phyloP scores from a whole-genome alignment of 176 grass and related monocot genomes.

The Oryza nivara region DNA sequence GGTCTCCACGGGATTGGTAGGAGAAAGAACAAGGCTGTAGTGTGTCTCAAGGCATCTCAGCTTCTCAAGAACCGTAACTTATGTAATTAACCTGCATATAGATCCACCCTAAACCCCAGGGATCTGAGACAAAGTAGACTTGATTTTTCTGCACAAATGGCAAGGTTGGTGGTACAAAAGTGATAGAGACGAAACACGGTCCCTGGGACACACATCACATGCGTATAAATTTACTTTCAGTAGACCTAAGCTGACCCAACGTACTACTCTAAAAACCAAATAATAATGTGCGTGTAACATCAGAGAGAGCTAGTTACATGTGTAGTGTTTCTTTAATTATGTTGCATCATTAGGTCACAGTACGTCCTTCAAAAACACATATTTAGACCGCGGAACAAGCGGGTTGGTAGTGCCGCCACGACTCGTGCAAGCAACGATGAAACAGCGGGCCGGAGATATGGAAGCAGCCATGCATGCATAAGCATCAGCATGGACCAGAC shows the following conservation, averaged over 20 bases:
- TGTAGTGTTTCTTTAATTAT: background rate
- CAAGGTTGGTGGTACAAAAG: conserved; percentile 41
- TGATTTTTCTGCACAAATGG: conserved; percentile 40
- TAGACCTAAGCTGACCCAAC: conserved; percentile 38
- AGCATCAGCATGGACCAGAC: background rate
- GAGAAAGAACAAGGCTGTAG: conserved; percentile 54
- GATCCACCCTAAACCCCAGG: conserved; percentile 33
- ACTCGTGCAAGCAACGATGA: background rate
- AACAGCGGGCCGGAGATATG: background rate
- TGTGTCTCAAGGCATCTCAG: conserved; percentile 52
- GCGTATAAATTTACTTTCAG: background rate
- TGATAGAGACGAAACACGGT: background rate
- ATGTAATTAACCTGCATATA: conserved; percentile 27
- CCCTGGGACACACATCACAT: background rate
- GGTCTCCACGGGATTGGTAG: conserved; percentile 25
- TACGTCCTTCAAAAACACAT: background rate
- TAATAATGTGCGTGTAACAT: background rate
- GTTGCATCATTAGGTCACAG: background rate
- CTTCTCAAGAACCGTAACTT: conserved; percentile 38
- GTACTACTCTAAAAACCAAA: background rate
- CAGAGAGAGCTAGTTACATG: background rate
- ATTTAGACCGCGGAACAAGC: background rate
- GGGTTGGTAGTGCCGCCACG: background rate
- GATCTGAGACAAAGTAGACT: background rate
- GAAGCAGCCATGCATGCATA: background rate